A percentile compares a stretch with the other conserved stretches of the same genome.
Conservation (phyloP, 495 filamentous ascomycete genomes). For the Tuber microsphaerosporum region DNA sequence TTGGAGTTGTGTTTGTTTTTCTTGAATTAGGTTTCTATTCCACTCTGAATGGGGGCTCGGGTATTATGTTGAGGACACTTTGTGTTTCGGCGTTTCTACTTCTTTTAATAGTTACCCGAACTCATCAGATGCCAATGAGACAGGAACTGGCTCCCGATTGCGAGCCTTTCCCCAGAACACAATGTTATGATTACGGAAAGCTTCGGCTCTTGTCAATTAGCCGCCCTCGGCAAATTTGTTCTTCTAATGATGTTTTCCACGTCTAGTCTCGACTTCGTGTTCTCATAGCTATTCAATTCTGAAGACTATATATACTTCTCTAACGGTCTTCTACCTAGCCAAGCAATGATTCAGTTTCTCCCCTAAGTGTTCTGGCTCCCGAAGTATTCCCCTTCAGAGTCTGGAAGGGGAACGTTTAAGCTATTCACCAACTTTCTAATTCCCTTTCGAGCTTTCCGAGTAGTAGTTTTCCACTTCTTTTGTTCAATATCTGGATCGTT, state of each 20-base stretch:
- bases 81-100: neutral
- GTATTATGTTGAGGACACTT: neutral
- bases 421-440: slow-evolving; percentile 22
- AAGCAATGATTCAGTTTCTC: neutral
- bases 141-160: neutral
- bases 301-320: neutral
- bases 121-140: neutral
- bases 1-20: slow-evolving; percentile 21
- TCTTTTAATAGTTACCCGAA: neutral
- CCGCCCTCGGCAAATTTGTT: neutral
- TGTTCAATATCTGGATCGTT: neutral
- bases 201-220: neutral
- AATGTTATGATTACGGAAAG: neutral
- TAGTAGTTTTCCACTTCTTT: slow-evolving; percentile 15
- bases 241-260: neutral
- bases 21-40: neutral
- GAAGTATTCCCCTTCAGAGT: neutral
- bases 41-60: neutral
- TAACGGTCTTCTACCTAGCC: neutral
- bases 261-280: neutral
- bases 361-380: neutral
- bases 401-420: slow-evolving; percentile 13
- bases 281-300: neutral
- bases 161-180: neutral
- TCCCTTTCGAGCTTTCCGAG: slow-evolving; percentile 19